Evolutionary conservation across 2,329 filamentous ascomycete species (phyloP).

Genomic region (Dactylellina leptospora): DNA sequence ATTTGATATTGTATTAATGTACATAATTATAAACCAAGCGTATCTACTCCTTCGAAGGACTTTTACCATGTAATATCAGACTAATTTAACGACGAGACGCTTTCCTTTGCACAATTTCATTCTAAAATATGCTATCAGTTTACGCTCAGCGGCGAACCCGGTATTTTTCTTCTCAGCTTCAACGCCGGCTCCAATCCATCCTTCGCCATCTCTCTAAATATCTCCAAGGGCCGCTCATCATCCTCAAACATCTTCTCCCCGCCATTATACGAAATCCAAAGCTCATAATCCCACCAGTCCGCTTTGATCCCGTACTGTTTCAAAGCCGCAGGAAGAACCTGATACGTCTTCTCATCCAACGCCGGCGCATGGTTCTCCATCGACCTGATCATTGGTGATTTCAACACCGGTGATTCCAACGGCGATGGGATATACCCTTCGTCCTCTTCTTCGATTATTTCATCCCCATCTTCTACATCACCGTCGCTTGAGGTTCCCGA

Average conservation of each 20-base stretch:
- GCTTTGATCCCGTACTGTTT: constrained; percentile 8
- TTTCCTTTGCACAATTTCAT: too few species aligned
- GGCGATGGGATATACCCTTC: neutral
- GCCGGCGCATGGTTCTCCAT: neutral
- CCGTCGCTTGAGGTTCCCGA: neutral
- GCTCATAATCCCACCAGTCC: neutral
- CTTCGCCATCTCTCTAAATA: constrained; percentile 16
- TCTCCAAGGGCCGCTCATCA: constrained; percentile 6
- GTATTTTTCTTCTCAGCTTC: constrained; percentile 1
- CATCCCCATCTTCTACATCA: neutral
- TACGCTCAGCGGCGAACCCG: neutral
- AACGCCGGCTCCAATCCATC: neutral
- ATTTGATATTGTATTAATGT: too few species aligned
- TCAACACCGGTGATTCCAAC: neutral
- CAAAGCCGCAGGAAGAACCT: constrained; percentile 2
- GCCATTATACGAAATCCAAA: constrained; percentile 10
- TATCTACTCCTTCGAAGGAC: too few species aligned
- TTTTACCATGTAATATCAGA: too few species aligned
- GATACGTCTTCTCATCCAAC: neutral
- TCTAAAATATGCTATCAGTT: neutral
- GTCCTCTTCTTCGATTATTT: too few species aligned
- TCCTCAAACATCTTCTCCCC: constrained; percentile 8
- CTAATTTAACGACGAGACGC: too few species aligned
- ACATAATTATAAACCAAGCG: too few species aligned
- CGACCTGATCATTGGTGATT: neutral